Conservation (phyloP, 2,329 filamentous ascomycete species). For the Ceratocystis eucalypticola region DNA sequence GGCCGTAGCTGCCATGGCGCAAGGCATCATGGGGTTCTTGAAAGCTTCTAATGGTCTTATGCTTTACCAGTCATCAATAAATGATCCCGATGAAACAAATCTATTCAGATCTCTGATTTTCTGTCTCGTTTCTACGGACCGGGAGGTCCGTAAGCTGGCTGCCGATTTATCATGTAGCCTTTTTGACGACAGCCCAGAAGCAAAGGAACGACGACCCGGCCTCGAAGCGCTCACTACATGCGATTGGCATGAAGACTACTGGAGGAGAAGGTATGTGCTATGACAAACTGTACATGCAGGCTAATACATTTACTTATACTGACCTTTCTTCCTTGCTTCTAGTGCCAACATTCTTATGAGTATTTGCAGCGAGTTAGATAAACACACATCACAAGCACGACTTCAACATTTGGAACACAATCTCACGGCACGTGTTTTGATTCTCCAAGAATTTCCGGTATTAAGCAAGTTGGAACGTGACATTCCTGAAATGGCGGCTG, state of each 20-base stretch:
- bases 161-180: conserved; percentile 35
- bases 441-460: conserved; percentile 30
- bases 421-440: conserved; percentile 39
- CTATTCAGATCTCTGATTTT: conserved; percentile 33
- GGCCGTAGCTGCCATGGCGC: conserved; percentile 33
- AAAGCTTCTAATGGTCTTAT: conserved; percentile 31
- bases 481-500: conserved; percentile 39
- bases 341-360: conserved; percentile 15
- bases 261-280: conserved; percentile 37
- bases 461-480: conserved; percentile 38
- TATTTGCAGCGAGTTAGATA: conserved; percentile 16
- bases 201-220: conserved; percentile 28
- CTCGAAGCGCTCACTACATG: conserved; percentile 28
- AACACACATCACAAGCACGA: conserved; percentile 15
- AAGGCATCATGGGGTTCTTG: conserved; percentile 44
- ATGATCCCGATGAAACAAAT: conserved; percentile 12
- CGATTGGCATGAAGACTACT: conserved; percentile 34
- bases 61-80: conserved; percentile 22
- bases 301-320: too few relatives aligned
- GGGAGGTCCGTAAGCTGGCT: conserved; percentile 36
- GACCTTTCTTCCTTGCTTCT: not conserved
- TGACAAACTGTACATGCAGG: too few relatives aligned
- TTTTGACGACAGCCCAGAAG: conserved; percentile 28
- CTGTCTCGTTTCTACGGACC: conserved; percentile 40
- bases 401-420: conserved; percentile 32